These are phyloP conservation scores for Nepenthes gracilis DNA, from an alignment of 148 eudicot species.

Conservation along the genomic window DNA sequence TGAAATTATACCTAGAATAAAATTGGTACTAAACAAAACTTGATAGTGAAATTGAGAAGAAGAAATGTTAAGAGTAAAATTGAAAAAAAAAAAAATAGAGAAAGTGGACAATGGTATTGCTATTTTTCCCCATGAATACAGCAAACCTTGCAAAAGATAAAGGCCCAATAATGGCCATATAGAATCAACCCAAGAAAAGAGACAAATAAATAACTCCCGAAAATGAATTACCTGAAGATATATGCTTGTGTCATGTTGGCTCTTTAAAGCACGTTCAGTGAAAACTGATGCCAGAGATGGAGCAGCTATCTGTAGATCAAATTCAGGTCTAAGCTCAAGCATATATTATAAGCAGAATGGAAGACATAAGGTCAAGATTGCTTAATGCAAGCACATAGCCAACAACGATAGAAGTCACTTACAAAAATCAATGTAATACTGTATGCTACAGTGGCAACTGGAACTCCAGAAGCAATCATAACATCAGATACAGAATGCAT, in stretches of 20 bases:
- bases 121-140: too few relatives aligned
- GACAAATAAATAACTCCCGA: background rate
- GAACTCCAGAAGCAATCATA: constrained; percentile 53
- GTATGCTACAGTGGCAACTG: constrained; percentile 78
- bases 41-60: too few relatives aligned
- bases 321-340: constrained; percentile 3
- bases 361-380: background rate
- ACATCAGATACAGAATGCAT: constrained; percentile 76
- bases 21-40: too few relatives aligned
- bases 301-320: constrained; percentile 50
- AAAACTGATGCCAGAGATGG: constrained; percentile 90
- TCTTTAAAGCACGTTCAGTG: constrained; percentile 90
- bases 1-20: too few relatives aligned
- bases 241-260: constrained; percentile 88
- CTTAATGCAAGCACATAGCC: background rate
- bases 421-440: constrained; percentile 79
- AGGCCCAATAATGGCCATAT: too few relatives aligned
- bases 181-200: too few relatives aligned
- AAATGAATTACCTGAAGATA: constrained; percentile 64
- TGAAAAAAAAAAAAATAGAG: background rate
- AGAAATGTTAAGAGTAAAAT: background rate
- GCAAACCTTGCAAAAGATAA: too few relatives aligned
- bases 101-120: too few relatives aligned
- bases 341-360: background rate
- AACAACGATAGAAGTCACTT: constrained; percentile 18